Base-by-base conservation (phyloP, 768 basidiomycete species). In the Lepiota venenata region DNA sequence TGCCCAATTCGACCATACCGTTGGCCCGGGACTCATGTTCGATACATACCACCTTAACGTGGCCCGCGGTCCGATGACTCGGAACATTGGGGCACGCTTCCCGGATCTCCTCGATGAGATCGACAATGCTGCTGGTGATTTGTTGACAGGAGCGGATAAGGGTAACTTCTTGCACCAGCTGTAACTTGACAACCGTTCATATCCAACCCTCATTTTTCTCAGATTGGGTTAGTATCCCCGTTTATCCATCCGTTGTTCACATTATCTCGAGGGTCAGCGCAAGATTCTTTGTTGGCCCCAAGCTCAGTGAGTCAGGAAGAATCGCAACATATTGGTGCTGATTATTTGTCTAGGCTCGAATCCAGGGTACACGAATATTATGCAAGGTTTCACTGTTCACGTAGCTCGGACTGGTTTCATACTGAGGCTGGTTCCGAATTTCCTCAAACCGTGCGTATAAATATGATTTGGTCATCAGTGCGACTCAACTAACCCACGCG, bases 61-160 rank as follows among this genome's bases (percentile, higher is more conserved):
- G 15, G 61, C 75, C 29, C 67, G 69, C 5, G 63, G 65, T 4
- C 63, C 63, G 14, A 64, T 78, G 20, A 74, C 70, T 7, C 59
- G 73, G 45, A 72, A 72, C 39, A 53, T 77, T 8, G 63, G 62
- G 16, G 58, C 59, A 4, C 58, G 68, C 18, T 70, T 75, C 52
- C 64, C 70, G 12, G 68, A 66, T 5, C 45, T 85, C 11, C 68
- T 65, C 1, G 78, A 83, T 22, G 84, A 85, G 53, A 62, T 83
- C 21, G 57, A 67, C 11, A 54, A 61, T 2, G 68, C 80, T 2
- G 72, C 82, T 52, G 60, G 60, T 0, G 76, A 78, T 18, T 3
- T 43, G 4, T 41, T 40, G 21, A 12, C 3, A 14, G 46, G 38
- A 18, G 46, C 46, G 1, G 46, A 54, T 14, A 39, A 47, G 32